phyloP scores from a whole-genome alignment of 2,329 filamentous ascomycete genomes.

The Aspergillus spinulosporus region DNA sequence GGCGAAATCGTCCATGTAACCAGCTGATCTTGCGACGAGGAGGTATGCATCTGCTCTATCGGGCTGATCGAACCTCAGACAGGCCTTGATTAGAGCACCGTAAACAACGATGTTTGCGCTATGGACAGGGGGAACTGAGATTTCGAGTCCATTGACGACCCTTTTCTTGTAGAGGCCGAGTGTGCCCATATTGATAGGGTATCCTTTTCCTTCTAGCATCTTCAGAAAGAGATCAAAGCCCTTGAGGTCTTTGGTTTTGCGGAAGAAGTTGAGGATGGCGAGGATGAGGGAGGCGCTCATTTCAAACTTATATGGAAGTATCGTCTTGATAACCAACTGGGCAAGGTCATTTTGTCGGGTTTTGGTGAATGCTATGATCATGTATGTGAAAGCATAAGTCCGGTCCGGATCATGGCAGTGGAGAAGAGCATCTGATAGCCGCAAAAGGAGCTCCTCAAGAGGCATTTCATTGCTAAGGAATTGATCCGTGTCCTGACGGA shows the following conservation, averaged over 20 bases:
- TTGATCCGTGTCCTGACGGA: slow-evolving; percentile 32
- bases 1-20: slow-evolving; percentile 40
- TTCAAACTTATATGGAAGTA: slow-evolving; percentile 41
- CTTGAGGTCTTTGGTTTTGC: slow-evolving; percentile 43
- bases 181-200: slow-evolving; percentile 36
- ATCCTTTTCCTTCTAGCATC: slow-evolving; percentile 38
- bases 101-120: slow-evolving; percentile 37
- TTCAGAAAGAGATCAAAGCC: slow-evolving; percentile 43
- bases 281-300: slow-evolving; percentile 39
- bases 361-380: slow-evolving; percentile 42
- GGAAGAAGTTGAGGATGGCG: slow-evolving; percentile 39
- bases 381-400: slow-evolving; percentile 32
- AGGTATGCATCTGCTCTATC: slow-evolving; percentile 44
- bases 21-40: slow-evolving; percentile 35
- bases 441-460: slow-evolving; percentile 38
- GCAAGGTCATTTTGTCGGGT: slow-evolving; percentile 43
- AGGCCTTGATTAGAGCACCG: slow-evolving; percentile 37
- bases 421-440: slow-evolving; percentile 38
- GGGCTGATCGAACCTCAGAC: slow-evolving; percentile 44
- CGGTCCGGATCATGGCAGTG: slow-evolving; percentile 40
- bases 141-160: slow-evolving; percentile 38
- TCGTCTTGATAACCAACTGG: slow-evolving; percentile 39
- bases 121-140: slow-evolving; percentile 38
- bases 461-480: slow-evolving; percentile 34
- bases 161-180: slow-evolving; percentile 27